These are phyloP conservation scores for Pleurotus giganteus DNA, from an alignment of 768 basidiomycete genomes.

Conservation along the genomic window DNA sequence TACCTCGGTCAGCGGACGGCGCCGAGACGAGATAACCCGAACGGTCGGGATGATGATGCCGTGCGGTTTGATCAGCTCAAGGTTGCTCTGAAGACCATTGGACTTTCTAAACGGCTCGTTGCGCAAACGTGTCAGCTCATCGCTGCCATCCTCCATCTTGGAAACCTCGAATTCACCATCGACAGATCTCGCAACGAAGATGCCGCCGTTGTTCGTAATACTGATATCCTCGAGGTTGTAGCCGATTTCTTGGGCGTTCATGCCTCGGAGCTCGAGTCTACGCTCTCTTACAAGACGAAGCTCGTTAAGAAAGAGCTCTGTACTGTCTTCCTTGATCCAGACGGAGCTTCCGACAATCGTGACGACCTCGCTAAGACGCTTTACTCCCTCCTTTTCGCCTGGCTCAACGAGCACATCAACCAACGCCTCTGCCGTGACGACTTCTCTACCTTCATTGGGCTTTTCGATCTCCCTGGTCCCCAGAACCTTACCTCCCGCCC, in stretches of 20 bases:
- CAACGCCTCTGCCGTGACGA: constrained; percentile 93
- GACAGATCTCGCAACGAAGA: constrained; percentile 86
- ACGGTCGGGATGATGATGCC: constrained; percentile 76
- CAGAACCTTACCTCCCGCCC: constrained; percentile 86
- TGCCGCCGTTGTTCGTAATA: constrained; percentile 88
- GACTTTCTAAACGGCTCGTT: constrained; percentile 91
- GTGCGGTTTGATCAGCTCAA: constrained; percentile 92
- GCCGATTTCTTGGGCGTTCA: constrained; percentile 91
- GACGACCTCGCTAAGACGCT: constrained; percentile 93
- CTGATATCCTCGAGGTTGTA: constrained; percentile 76
- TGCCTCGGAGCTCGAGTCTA: constrained; percentile 66
- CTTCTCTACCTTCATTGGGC: constrained; percentile 86
- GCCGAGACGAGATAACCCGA: constrained; percentile 34
- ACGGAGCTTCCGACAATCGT: constrained; percentile 88
- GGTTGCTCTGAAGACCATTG: constrained; percentile 88
- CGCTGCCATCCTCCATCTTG: constrained; percentile 94
- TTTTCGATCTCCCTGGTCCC: constrained; percentile 91
- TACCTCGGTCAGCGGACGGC: constrained; percentile 77
- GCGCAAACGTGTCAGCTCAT: constrained; percentile 94
- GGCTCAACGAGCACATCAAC: constrained; percentile 96
- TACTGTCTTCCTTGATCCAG: constrained; percentile 93
- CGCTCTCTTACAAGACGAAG: constrained; percentile 89
- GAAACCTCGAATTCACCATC: constrained; percentile 89
- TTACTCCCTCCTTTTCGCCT: constrained; percentile 92
- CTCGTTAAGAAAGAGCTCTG: constrained; percentile 96